Percentiles rank a stretch among this genome's conserved stretches.
Conservation (phyloP, 805 yeast species). For the Cyberlindnera mississippiensis region DNA sequence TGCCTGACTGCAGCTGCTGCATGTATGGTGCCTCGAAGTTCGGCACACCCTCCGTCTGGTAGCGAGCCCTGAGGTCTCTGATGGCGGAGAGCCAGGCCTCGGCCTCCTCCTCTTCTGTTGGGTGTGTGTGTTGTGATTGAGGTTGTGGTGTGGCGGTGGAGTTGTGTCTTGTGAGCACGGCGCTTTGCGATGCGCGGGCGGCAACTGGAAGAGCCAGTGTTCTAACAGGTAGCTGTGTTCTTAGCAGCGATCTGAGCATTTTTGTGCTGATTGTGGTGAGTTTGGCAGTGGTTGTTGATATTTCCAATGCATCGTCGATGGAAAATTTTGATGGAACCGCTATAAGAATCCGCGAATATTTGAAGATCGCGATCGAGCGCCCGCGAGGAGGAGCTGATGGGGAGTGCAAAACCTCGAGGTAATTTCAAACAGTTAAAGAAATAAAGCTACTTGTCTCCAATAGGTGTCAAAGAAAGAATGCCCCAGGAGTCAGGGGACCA, state of each 20-base stretch:
- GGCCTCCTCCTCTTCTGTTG: constrained; percentile 21
- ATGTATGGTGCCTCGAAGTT: constrained; percentile 26
- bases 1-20: constrained; percentile 23
- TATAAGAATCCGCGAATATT: neutral
- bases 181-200: neutral
- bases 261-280: neutral
- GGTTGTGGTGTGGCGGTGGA: constrained; percentile 1
- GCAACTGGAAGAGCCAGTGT: neutral
- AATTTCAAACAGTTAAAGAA: no score
- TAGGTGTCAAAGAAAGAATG: no score
- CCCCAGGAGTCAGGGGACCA: neutral
- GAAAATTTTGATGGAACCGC: constrained; percentile 7
- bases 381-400: neutral
- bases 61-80: constrained; percentile 30
- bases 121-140: constrained; percentile 3
- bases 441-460: no score
- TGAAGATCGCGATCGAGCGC: neutral
- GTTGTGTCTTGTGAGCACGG: constrained; percentile 1
- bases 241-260: constrained; percentile 17
- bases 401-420: no score
- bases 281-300: neutral
- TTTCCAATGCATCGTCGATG: neutral
- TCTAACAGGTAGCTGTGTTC: constrained; percentile 3
- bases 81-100: constrained; percentile 47
- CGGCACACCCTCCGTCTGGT: constrained; percentile 33